Percentiles rank a stretch among this genome's conserved stretches.
These are phyloP conservation scores for Paecilomyces formosus DNA, from an alignment of 2,329 filamentous ascomycete species.

Conservation along the genomic window DNA sequence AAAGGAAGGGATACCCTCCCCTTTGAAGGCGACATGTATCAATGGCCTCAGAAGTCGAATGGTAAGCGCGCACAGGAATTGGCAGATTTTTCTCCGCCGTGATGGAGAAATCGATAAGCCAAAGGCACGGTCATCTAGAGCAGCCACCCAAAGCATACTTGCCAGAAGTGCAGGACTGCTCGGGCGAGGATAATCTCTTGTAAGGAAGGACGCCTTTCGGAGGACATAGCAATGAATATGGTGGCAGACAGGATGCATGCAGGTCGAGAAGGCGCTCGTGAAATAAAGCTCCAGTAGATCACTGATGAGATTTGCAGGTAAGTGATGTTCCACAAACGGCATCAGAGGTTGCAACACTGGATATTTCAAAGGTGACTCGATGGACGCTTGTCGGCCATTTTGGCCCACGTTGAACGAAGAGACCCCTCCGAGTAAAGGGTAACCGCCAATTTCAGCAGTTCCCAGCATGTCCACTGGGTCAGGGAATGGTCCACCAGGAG, in stretches of 20 bases:
- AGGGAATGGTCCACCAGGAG: conserved; percentile 4
- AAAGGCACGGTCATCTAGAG: conserved; percentile 82
- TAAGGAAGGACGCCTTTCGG: conserved; percentile 78
- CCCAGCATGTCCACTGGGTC: conserved; percentile 7
- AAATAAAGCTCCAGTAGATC: conserved; percentile 90
- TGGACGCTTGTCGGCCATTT: background rate
- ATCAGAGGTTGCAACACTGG: conserved; percentile 78
- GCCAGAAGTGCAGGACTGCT: conserved; percentile 82
- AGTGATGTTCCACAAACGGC: conserved; percentile 73
- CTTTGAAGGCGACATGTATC: conserved; percentile 60
- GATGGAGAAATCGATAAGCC: conserved; percentile 77
- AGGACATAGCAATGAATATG: conserved; percentile 87
- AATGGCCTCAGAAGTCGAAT: conserved; percentile 78
- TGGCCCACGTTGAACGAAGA: background rate
- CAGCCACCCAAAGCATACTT: conserved; percentile 91
- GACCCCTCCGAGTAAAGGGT: conserved; percentile 26
- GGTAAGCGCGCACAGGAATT: conserved; percentile 80
- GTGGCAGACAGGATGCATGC: conserved; percentile 82
- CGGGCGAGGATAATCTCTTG: conserved; percentile 67
- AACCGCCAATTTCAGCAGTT: conserved; percentile 19
- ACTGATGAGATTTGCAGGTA: conserved; percentile 73
- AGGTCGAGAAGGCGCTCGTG: conserved; percentile 74
- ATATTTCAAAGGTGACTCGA: conserved; percentile 53
- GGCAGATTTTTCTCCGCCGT: conserved; percentile 74
- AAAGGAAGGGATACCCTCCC: conserved; percentile 44